phyloP scores from a whole-genome alignment of 139 green algal species.

The Chlamydomonas incerta region DNA sequence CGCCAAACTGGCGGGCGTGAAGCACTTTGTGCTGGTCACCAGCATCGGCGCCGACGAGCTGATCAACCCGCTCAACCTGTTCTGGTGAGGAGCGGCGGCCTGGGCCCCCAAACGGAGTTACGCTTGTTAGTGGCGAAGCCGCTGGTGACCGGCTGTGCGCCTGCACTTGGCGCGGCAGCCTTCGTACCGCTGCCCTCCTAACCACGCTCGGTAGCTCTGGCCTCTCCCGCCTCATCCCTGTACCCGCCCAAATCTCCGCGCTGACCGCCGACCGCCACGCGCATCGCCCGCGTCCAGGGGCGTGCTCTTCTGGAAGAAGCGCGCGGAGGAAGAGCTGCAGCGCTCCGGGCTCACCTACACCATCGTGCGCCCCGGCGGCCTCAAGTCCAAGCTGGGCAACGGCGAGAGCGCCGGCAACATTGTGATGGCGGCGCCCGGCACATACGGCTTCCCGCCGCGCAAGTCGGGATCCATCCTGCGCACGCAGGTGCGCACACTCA shows the following conservation, averaged over 20 bases:
- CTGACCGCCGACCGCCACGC: too few relatives aligned
- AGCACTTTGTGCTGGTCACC: constrained; percentile 78
- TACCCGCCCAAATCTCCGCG: too few relatives aligned
- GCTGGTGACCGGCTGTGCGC: too few relatives aligned
- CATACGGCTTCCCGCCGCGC: constrained; percentile 61
- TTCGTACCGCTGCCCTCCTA: too few relatives aligned
- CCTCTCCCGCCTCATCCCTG: too few relatives aligned
- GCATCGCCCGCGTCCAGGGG: too few relatives aligned
- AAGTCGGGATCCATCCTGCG: constrained; percentile 68
- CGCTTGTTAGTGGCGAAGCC: too few relatives aligned
- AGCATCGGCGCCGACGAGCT: constrained; percentile 83
- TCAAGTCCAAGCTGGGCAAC: constrained; percentile 59
- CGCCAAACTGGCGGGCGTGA: constrained; percentile 51
- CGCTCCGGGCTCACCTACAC: constrained; percentile 84
- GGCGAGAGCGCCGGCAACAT: constrained; percentile 56
- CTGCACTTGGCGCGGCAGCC: too few relatives aligned
- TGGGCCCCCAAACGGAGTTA: too few relatives aligned
- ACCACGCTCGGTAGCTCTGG: too few relatives aligned
- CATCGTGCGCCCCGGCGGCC: constrained; percentile 81
- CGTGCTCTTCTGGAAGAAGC: constrained; percentile 81
- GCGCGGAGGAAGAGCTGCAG: constrained; percentile 83
- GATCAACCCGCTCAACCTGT: constrained; percentile 84
- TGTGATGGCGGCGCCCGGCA: constrained; percentile 60
- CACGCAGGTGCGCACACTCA: too few relatives aligned
- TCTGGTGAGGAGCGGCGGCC: constrained; percentile 61